Conservation (phyloP, 2,329 filamentous ascomycete genomes). For the Laburnicola sp. region DNA sequence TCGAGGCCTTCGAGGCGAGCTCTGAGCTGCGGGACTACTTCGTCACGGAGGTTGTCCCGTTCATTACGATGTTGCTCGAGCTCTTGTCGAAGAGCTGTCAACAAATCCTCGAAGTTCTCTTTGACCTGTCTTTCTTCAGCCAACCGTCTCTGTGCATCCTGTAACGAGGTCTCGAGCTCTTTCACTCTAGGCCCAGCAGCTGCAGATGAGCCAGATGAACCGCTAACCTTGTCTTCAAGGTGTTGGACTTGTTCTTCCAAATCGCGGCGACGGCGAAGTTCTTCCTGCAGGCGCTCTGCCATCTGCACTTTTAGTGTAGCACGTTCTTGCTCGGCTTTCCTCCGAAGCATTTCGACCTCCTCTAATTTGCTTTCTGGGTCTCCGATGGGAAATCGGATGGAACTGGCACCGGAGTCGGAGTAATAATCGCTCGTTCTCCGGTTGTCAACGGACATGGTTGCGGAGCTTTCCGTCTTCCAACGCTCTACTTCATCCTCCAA, state of each 20-base stretch:
- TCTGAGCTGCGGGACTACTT: conserved; percentile 78
- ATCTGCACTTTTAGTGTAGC: conserved; percentile 83
- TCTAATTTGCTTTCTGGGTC: conserved; percentile 60
- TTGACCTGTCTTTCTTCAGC: conserved; percentile 84
- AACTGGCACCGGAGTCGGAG: conserved; percentile 91
- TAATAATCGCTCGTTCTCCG: conserved; percentile 96
- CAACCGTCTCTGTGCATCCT: conserved; percentile 80
- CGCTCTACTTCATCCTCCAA: conserved; percentile 91
- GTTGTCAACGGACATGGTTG: conserved; percentile 57
- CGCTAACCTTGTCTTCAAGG: conserved; percentile 71
- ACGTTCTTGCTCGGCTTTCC: conserved; percentile 87
- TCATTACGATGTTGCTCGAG: conserved; percentile 82
- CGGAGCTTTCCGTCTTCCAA: conserved; percentile 74
- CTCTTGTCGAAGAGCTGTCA: conserved; percentile 80
- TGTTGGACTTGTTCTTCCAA: conserved; percentile 84
- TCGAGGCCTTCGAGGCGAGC: conserved; percentile 79
- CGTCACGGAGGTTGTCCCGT: conserved; percentile 87
- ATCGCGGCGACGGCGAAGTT: conserved; percentile 72
- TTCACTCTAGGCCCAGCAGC: conserved; percentile 60
- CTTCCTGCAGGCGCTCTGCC: conserved; percentile 83
- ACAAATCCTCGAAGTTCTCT: conserved; percentile 89
- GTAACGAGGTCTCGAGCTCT: conserved; percentile 78
- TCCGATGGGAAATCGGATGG: conserved; percentile 72
- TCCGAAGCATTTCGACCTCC: conserved; percentile 80
- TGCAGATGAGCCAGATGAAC: conserved; percentile 30